Conservation (phyloP, 2,329 filamentous ascomycete genomes). For the Westerdykella ornata region DNA sequence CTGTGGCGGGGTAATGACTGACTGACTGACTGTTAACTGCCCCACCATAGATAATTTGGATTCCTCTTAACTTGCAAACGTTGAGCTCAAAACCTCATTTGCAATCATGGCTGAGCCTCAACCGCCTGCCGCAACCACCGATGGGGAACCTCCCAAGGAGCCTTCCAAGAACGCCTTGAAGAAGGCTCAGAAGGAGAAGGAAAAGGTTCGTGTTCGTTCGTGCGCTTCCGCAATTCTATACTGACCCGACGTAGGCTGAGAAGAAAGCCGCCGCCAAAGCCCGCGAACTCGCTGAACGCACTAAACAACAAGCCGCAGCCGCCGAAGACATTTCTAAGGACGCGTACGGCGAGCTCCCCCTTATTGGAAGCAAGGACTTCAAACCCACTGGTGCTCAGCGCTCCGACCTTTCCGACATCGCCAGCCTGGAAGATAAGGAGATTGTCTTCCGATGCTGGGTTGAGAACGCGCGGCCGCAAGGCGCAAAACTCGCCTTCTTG, state of each 20-base stretch:
- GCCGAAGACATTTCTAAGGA: slow-evolving; percentile 62
- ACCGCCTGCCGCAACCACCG: slow-evolving; percentile 15
- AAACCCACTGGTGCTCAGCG: slow-evolving; percentile 50
- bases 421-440: slow-evolving; percentile 35
- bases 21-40: neutral
- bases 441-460: slow-evolving; percentile 74
- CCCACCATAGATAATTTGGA: neutral
- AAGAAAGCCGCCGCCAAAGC: slow-evolving; percentile 38
- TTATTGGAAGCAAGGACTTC: slow-evolving; percentile 48
- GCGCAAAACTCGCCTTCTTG: slow-evolving; percentile 85
- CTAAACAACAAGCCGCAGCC: slow-evolving; percentile 56
- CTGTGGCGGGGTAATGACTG: neutral
- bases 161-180: slow-evolving; percentile 40
- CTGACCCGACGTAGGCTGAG: slow-evolving; percentile 29
- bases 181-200: slow-evolving; percentile 39
- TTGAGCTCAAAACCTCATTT: neutral
- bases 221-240: neutral
- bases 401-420: slow-evolving; percentile 49
- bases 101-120: slow-evolving; percentile 29
- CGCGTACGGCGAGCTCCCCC: slow-evolving; percentile 69
- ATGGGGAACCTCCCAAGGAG: slow-evolving; percentile 17
- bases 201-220: slow-evolving; percentile 25
- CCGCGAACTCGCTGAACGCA: slow-evolving; percentile 47
- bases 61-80: neutral
- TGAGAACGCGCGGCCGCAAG: slow-evolving; percentile 81